Percentiles rank a stretch among this genome's conserved stretches.
phyloP scores from a whole-genome alignment of 2,329 filamentous ascomycete species.

The Penicillium sp. region DNA sequence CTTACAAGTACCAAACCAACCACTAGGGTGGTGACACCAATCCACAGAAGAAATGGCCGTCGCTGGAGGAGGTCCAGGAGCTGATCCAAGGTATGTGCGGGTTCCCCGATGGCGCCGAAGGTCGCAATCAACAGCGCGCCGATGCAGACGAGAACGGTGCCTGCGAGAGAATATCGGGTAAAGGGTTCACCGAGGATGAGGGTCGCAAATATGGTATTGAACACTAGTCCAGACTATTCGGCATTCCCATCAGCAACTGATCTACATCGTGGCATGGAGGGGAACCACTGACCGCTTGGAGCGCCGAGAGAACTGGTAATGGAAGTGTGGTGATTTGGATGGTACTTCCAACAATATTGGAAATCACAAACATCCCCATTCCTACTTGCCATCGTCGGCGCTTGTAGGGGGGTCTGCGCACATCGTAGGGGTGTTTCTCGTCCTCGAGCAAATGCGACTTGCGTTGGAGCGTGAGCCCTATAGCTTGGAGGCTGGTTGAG shows the following conservation, averaged over 20 bases:
- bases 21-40: slow-evolving; percentile 72
- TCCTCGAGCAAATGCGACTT: slow-evolving; percentile 98
- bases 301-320: slow-evolving; percentile 86
- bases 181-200: slow-evolving; percentile 91
- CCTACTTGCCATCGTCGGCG: slow-evolving; percentile 88
- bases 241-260: slow-evolving; percentile 10
- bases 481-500: slow-evolving; percentile 90
- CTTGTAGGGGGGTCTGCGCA: slow-evolving; percentile 80
- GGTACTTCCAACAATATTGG: slow-evolving; percentile 90
- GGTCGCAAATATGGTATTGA: slow-evolving; percentile 97
- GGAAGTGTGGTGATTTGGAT: slow-evolving; percentile 97
- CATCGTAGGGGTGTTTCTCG: slow-evolving; percentile 76
- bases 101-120: slow-evolving; percentile 91
- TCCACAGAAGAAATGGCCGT: slow-evolving; percentile 80
- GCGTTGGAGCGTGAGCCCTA: slow-evolving; percentile 91
- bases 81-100: slow-evolving; percentile 82
- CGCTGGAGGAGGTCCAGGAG: slow-evolving; percentile 72
- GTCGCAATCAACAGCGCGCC: slow-evolving; percentile 90
- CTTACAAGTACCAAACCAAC: slow-evolving; percentile 66
- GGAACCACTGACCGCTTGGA: slow-evolving; percentile 67
- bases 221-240: slow-evolving; percentile 76
- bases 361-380: slow-evolving; percentile 94
- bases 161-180: slow-evolving; percentile 86
- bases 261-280: background rate
- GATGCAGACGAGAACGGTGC: slow-evolving; percentile 79